phyloP scores from a whole-genome alignment of 352 stramenopile genomes.

The Phytophthora syringae region DNA sequence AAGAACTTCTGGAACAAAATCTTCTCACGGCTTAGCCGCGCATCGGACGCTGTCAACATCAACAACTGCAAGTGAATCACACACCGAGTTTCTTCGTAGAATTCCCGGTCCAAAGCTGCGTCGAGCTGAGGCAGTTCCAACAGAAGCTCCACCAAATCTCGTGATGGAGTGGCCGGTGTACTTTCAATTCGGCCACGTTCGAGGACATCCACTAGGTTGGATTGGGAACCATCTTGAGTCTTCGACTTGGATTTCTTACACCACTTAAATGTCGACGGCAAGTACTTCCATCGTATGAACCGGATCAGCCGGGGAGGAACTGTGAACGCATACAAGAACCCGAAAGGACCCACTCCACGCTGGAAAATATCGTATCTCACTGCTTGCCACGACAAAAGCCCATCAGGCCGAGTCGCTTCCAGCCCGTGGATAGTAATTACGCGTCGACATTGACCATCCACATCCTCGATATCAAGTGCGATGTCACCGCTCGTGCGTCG shows the following conservation, averaged over 20 bases:
- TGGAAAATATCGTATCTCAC: slow-evolving; percentile 54
- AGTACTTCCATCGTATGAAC: slow-evolving; percentile 64
- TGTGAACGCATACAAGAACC: slow-evolving; percentile 69
- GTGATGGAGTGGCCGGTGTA: slow-evolving; percentile 12
- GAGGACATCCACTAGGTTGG: slow-evolving; percentile 15
- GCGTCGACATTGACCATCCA: slow-evolving; percentile 59
- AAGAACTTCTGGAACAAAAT: slow-evolving; percentile 95
- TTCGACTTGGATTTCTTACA: slow-evolving; percentile 14
- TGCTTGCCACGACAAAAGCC: slow-evolving; percentile 50
- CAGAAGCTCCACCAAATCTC: slow-evolving; percentile 71
- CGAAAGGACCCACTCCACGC: slow-evolving; percentile 58
- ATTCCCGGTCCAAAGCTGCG: slow-evolving; percentile 75
- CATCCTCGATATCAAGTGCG: slow-evolving; percentile 72
- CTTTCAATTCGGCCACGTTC: slow-evolving; percentile 31
- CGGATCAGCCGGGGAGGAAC: slow-evolving; percentile 49
- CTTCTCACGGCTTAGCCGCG: slow-evolving; percentile 86
- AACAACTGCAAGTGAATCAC: slow-evolving; percentile 94
- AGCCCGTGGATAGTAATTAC: slow-evolving; percentile 41
- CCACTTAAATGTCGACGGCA: slow-evolving; percentile 36
- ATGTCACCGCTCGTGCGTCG: slow-evolving; percentile 57
- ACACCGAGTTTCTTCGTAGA: slow-evolving; percentile 90
- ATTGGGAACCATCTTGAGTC: neutral
- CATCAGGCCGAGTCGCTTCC: slow-evolving; percentile 49
- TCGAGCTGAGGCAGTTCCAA: slow-evolving; percentile 75
- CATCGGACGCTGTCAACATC: slow-evolving; percentile 88